phyloP scores from a whole-genome alignment of 768 basidiomycete genomes.

The Filobasidium wieringae region DNA sequence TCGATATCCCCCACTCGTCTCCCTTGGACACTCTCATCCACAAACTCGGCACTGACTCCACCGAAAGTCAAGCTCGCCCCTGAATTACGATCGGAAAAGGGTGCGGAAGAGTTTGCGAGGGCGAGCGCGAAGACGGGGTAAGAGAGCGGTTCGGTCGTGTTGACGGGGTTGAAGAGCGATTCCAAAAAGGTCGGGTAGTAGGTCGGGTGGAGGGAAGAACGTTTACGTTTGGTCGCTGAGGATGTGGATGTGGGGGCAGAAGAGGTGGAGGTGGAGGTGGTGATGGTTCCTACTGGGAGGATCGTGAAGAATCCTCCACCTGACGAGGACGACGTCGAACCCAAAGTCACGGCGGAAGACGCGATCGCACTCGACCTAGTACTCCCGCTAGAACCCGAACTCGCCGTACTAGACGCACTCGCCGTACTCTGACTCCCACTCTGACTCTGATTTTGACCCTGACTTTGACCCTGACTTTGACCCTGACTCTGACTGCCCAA shows the following conservation, averaged over 20 bases:
- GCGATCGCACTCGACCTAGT: neutral
- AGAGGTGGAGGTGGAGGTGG: constrained; percentile 4
- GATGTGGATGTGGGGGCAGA: neutral
- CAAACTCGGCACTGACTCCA: constrained; percentile 21
- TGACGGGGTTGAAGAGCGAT: constrained; percentile 6
- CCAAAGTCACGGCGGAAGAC: neutral
- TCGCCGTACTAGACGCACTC: too few relatives aligned
- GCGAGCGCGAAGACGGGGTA: constrained; percentile 30
- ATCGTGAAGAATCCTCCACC: constrained; percentile 7
- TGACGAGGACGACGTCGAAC: neutral
- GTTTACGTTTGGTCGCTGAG: neutral
- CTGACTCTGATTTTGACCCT: neutral
- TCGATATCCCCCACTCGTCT: constrained; percentile 27
- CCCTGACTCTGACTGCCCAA: neutral
- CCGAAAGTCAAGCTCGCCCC: constrained; percentile 27
- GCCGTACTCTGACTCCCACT: too few relatives aligned
- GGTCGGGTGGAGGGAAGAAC: neutral
- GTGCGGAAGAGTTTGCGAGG: constrained; percentile 19
- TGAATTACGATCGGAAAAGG: constrained; percentile 8
- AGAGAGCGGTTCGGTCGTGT: constrained; percentile 9
- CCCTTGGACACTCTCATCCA: constrained; percentile 6
- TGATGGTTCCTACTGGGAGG: constrained; percentile 6
- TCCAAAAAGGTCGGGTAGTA: constrained; percentile 30
- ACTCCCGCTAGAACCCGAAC: too few relatives aligned
- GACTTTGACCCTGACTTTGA: neutral